phyloP scores from a whole-genome alignment of 306 rosid genomes.

The Rosa chinensis region DNA sequence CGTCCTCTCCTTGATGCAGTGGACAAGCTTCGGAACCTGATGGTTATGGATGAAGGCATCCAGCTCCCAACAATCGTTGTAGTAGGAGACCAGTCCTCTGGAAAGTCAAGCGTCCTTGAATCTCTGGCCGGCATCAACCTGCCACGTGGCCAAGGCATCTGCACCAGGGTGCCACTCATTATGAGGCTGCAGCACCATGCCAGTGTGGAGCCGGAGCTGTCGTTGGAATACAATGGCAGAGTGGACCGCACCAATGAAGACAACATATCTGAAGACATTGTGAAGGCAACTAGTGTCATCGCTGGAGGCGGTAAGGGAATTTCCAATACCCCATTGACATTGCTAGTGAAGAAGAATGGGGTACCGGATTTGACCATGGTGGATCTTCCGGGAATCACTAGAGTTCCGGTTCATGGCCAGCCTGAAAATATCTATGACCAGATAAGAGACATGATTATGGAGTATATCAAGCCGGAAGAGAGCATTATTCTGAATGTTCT shows the following conservation, averaged over 20 bases:
- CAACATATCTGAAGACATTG: conserved; percentile 1
- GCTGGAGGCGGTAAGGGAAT: background rate
- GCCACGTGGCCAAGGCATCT: background rate
- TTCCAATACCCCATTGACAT: background rate
- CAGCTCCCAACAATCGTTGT: conserved; percentile 4
- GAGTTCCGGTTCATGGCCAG: conserved; percentile 6
- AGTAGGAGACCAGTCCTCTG: background rate
- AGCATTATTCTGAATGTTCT: background rate
- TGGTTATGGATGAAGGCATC: conserved; percentile 5
- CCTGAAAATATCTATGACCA: conserved; percentile 3
- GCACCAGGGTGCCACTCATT: conserved; percentile 3
- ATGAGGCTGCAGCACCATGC: conserved; percentile 9
- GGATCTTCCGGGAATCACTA: conserved; percentile 7
- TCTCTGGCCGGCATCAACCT: background rate
- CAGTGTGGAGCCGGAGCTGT: background rate
- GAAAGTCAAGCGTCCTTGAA: background rate
- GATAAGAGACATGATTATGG: background rate
- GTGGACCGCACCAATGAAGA: background rate
- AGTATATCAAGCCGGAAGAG: conserved; percentile 5
- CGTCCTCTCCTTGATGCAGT: conserved; percentile 1
- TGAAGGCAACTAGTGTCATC: background rate
- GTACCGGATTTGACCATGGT: conserved; percentile 8
- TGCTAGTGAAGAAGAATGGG: conserved; percentile 4
- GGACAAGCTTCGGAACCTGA: background rate
- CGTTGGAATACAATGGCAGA: conserved; percentile 1